Percentiles rank a stretch among this genome's conserved stretches.
These are phyloP conservation scores for Diaporthe vexans DNA, from an alignment of 2,329 filamentous ascomycete genomes.

Conservation along the genomic window DNA sequence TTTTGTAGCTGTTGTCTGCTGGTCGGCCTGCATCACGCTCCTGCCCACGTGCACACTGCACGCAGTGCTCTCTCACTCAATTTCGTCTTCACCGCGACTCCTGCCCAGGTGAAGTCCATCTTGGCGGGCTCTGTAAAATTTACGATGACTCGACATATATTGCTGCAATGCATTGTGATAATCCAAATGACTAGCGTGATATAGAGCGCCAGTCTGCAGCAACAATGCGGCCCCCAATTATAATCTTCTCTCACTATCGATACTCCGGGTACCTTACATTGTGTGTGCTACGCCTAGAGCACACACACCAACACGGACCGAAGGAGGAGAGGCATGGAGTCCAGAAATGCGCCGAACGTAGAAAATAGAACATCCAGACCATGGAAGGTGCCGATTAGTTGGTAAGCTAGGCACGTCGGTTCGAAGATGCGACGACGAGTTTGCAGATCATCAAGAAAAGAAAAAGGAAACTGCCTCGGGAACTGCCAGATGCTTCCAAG, in stretches of 20 bases:
- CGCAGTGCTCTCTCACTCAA: background rate
- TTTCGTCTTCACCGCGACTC: background rate
- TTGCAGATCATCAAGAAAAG: slow-evolving; percentile 8
- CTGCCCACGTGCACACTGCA: background rate
- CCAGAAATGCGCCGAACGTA: background rate
- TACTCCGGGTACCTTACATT: background rate
- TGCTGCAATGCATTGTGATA: slow-evolving; percentile 32
- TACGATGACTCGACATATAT: slow-evolving; percentile 17
- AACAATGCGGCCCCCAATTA: slow-evolving; percentile 5
- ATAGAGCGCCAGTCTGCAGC: slow-evolving; percentile 20
- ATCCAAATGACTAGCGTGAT: slow-evolving; percentile 21
- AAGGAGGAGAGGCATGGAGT: background rate
- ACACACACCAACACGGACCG: background rate
- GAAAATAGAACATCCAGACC: background rate
- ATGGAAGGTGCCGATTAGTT: background rate
- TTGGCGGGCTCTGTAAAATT: slow-evolving; percentile 11
- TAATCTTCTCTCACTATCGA: background rate
- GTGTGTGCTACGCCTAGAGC: no score
- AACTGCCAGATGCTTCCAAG: slow-evolving; percentile 8
- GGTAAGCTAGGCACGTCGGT: slow-evolving; percentile 5
- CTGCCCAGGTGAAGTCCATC: background rate
- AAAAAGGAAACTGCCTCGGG: background rate
- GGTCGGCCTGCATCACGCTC: background rate
- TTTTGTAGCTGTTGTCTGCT: background rate
- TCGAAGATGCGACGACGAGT: slow-evolving; percentile 12